These are phyloP conservation scores for Stylosanthes scabra DNA, from an alignment of 331 rosid genomes.

Conservation along the genomic window DNA sequence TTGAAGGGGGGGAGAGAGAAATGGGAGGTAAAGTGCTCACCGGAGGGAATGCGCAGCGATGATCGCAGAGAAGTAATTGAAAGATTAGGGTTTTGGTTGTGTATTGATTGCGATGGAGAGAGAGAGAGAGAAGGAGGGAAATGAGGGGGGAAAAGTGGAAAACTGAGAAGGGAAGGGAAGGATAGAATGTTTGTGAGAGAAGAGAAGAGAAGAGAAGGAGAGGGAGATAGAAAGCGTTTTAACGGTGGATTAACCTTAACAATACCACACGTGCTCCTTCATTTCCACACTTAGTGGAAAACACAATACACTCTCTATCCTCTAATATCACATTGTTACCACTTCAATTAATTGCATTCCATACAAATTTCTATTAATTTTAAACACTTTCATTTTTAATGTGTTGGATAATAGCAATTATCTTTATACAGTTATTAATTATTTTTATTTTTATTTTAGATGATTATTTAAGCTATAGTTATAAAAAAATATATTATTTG, in stretches of 20 bases:
- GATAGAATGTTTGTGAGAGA: constrained; percentile 11
- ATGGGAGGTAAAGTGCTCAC: constrained; percentile 22
- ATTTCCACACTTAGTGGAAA: not conserved
- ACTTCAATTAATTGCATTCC: no score
- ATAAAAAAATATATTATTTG: no score
- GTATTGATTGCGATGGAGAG: not conserved
- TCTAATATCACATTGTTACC: no score
- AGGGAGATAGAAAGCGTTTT: constrained; percentile 19
- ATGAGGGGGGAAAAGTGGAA: constrained; percentile 22
- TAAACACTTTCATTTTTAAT: no score
- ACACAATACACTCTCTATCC: no score
- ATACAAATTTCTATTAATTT: no score
- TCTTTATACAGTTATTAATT: no score
- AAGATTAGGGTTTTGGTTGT: constrained; percentile 39
- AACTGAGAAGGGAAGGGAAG: constrained; percentile 33
- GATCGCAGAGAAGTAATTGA: not conserved
- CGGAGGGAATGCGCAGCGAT: constrained; percentile 31
- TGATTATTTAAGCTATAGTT: no score
- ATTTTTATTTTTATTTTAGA: no score
- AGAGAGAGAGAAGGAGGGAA: not conserved
- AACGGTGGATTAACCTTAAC: constrained; percentile 40
- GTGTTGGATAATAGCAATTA: no score
- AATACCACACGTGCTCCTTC: constrained; percentile 28
- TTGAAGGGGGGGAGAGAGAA: constrained; percentile 4
- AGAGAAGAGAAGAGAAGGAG: constrained; percentile 20